These are phyloP conservation scores for Mycocentrospora acerina DNA, from an alignment of 2,329 filamentous ascomycete genomes.

Conservation along the genomic window DNA sequence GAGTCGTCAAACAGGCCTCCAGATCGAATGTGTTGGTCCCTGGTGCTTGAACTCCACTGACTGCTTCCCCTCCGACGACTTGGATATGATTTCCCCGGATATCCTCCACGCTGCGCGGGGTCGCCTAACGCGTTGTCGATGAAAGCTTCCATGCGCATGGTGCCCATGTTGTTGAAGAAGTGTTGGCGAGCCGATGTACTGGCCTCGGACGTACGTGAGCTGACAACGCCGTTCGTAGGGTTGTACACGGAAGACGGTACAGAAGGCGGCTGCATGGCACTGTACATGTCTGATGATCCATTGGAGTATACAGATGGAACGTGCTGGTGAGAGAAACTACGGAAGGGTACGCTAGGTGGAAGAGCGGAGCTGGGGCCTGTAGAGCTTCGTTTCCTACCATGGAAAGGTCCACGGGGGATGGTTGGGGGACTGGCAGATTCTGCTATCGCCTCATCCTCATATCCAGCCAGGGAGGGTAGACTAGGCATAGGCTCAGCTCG, in stretches of 20 bases:
- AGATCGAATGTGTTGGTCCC: conserved; percentile 27
- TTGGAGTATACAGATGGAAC: conserved; percentile 44
- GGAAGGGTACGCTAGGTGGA: conserved; percentile 68
- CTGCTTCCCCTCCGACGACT: conserved; percentile 36
- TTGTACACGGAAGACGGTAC: conserved; percentile 45
- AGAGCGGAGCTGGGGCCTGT: conserved; percentile 71
- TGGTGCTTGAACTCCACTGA: conserved; percentile 40
- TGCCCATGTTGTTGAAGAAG: conserved; percentile 85
- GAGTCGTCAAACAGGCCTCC: conserved; percentile 38
- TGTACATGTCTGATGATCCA: conserved; percentile 42
- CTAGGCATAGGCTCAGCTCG: conserved; percentile 35
- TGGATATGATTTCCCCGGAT: conserved; percentile 20
- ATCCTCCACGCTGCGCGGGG: conserved; percentile 11
- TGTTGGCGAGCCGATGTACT: conserved; percentile 53
- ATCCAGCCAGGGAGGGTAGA: conserved; percentile 27
- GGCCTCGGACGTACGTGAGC: conserved; percentile 54
- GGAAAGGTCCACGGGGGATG: conserved; percentile 68
- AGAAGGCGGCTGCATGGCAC: conserved; percentile 33
- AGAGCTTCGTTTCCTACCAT: conserved; percentile 86
- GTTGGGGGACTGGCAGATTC: conserved; percentile 71
- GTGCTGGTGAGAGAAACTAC: conserved; percentile 67
- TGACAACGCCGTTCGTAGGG: conserved; percentile 44
- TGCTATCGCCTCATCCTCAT: conserved; percentile 48
- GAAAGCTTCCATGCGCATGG: conserved; percentile 95
- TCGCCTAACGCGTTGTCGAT: conserved; percentile 58